A percentile compares a stretch with the other conserved stretches of the same genome.
Conservation (phyloP, 2,329 filamentous ascomycete species). For the Epichloe uncinata region DNA sequence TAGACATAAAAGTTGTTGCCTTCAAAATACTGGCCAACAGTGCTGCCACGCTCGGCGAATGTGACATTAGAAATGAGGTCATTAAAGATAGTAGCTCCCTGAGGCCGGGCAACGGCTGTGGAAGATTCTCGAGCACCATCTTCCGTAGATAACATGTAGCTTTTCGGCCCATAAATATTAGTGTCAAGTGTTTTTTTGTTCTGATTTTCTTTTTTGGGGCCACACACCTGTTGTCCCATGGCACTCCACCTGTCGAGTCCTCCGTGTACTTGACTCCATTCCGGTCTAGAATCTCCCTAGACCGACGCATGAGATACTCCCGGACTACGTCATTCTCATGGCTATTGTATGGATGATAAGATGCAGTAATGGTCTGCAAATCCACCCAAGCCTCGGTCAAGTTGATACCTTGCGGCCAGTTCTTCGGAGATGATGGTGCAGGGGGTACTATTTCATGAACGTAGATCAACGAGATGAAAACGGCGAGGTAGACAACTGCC, state of each 20-base stretch:
- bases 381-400: conserved; percentile 80
- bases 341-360: conserved; percentile 83
- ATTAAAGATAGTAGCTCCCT: conserved; percentile 55
- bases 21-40: conserved; percentile 66
- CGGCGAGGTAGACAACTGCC: conserved; percentile 60
- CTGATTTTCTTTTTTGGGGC: neutral
- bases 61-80: conserved; percentile 71
- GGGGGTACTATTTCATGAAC: conserved; percentile 65
- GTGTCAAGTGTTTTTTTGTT: neutral
- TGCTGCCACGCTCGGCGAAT: conserved; percentile 21
- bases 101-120: conserved; percentile 5
- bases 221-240: conserved; percentile 9
- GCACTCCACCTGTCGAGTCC: conserved; percentile 22
- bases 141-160: neutral
- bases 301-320: conserved; percentile 57
- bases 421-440: conserved; percentile 40
- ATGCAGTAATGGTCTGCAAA: conserved; percentile 57
- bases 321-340: conserved; percentile 69
- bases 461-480: conserved; percentile 59
- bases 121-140: neutral
- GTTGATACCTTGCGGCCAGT: conserved; percentile 51
- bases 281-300: conserved; percentile 53
- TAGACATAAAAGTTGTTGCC: conserved; percentile 88
- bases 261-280: conserved; percentile 39
- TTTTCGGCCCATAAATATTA: neutral